A percentile compares a stretch with the other conserved stretches of the same genome.
phyloP scores from a whole-genome alignment of 371 early-diverging fungal genomes.

The Mucor lusitanicus region DNA sequence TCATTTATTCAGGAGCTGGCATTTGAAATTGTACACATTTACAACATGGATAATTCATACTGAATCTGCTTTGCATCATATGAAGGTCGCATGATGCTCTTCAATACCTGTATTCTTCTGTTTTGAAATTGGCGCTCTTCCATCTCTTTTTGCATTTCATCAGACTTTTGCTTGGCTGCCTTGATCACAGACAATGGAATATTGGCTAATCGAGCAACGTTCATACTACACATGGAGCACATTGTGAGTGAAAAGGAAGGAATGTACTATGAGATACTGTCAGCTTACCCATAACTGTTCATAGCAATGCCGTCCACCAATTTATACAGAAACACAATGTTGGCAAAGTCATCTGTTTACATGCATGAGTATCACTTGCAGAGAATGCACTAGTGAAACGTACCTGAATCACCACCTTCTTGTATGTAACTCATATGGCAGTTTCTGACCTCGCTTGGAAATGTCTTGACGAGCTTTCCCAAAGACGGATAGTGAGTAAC shows the following conservation, averaged over 20 bases:
- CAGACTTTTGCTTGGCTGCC: slow-evolving; percentile 60
- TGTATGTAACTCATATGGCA: slow-evolving; percentile 79
- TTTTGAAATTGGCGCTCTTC: neutral
- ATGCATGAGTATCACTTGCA: neutral
- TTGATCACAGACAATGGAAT: slow-evolving; percentile 60
- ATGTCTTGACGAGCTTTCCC: slow-evolving; percentile 48
- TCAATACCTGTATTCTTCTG: neutral
- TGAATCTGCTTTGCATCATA: neutral
- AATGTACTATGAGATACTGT: neutral
- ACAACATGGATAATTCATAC: neutral
- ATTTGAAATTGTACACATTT: neutral
- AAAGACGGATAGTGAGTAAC: slow-evolving; percentile 79
- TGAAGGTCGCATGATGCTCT: neutral
- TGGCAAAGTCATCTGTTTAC: slow-evolving; percentile 16
- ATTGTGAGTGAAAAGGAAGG: neutral
- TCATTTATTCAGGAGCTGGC: no score
- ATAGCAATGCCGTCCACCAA: slow-evolving; percentile 75
- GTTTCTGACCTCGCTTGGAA: slow-evolving; percentile 43
- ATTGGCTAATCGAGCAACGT: slow-evolving; percentile 81
- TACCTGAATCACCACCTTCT: slow-evolving; percentile 30
- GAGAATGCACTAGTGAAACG: neutral
- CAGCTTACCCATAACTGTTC: slow-evolving; percentile 72
- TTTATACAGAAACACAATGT: slow-evolving; percentile 87
- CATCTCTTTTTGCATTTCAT: slow-evolving; percentile 47
- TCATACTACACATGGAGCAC: slow-evolving; percentile 49